Conservation (phyloP, 108 stramenopile species). For the Craspedostauros australis region DNA sequence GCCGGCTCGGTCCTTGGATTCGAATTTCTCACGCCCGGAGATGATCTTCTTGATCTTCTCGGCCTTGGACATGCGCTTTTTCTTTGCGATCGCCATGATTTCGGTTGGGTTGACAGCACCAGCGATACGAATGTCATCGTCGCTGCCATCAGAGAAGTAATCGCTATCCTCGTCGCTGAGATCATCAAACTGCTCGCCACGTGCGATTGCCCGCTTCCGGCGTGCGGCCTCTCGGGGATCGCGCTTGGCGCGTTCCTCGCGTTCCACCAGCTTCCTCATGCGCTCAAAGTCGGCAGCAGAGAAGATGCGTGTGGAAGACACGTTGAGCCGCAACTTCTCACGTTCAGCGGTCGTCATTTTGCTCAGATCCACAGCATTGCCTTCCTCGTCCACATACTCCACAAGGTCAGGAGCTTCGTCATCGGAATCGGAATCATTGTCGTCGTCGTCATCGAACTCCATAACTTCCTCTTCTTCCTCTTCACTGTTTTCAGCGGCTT, state of each 20-base stretch:
- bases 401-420: conserved; percentile 67
- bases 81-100: conserved; percentile 79
- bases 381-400: conserved; percentile 23
- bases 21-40: conserved; percentile 69
- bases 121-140: conserved; percentile 55
- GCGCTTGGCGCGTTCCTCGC: conserved; percentile 59
- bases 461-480: conserved; percentile 43
- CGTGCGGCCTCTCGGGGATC: conserved; percentile 80
- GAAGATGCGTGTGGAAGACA: conserved; percentile 79
- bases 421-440: conserved; percentile 35
- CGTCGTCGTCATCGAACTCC: conserved; percentile 34
- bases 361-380: conserved; percentile 42
- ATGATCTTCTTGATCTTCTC: conserved; percentile 69
- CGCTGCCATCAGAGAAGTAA: conserved; percentile 34
- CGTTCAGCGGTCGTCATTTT: conserved; percentile 68
- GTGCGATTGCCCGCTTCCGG: conserved; percentile 65
- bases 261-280: conserved; percentile 84
- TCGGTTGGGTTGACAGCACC: conserved; percentile 65
- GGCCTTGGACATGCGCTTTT: conserved; percentile 71
- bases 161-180: conserved; percentile 57
- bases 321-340: conserved; percentile 63
- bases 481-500: too few species aligned
- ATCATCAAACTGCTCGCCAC: conserved; percentile 66
- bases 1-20: conserved; percentile 72
- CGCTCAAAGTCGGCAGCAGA: conserved; percentile 76